These are phyloP conservation scores for Nakazawaea ishiwadae DNA, from an alignment of 805 yeast genomes.

Conservation along the genomic window DNA sequence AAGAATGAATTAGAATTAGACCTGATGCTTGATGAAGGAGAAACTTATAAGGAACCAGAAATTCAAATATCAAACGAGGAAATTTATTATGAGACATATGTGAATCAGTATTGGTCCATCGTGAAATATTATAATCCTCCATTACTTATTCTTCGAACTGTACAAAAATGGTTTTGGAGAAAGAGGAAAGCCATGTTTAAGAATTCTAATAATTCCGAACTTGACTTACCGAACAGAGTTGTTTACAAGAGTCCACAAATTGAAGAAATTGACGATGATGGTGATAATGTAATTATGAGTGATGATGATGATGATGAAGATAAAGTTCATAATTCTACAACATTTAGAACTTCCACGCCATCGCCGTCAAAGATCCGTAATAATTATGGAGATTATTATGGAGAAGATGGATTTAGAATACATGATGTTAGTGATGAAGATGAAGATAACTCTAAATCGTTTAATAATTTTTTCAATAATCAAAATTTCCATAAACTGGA, in stretches of 20 bases:
- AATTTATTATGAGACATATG: conserved; percentile 18
- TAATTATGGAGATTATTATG: conserved; percentile 11
- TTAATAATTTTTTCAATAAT: too few relatives aligned
- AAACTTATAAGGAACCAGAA: conserved; percentile 9
- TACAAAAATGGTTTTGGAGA: conserved; percentile 15
- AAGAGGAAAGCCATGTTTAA: conserved; percentile 1
- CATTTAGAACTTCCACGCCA: conserved; percentile 3
- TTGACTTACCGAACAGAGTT: neutral
- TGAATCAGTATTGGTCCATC: conserved; percentile 18
- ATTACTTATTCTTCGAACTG: conserved; percentile 15
- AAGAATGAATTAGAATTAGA: conserved; percentile 8
- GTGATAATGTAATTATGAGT: conserved; percentile 10
- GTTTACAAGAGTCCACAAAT: conserved; percentile 13
- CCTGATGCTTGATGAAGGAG: conserved; percentile 13
- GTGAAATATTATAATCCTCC: conserved; percentile 22
- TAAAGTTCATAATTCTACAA: neutral
- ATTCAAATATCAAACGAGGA: conserved; percentile 17
- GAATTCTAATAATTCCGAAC: neutral
- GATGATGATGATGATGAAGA: neutral
- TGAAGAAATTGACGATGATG: conserved; percentile 17
- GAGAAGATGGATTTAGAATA: neutral
- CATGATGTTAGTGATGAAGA: neutral
- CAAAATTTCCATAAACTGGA: too few relatives aligned
- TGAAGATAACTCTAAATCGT: too few relatives aligned
- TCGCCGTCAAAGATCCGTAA: conserved; percentile 3